A percentile compares a stretch with the other conserved stretches of the same genome.
phyloP scores from a whole-genome alignment of 2,329 filamentous ascomycete species.

The Penicillium frequentans region DNA sequence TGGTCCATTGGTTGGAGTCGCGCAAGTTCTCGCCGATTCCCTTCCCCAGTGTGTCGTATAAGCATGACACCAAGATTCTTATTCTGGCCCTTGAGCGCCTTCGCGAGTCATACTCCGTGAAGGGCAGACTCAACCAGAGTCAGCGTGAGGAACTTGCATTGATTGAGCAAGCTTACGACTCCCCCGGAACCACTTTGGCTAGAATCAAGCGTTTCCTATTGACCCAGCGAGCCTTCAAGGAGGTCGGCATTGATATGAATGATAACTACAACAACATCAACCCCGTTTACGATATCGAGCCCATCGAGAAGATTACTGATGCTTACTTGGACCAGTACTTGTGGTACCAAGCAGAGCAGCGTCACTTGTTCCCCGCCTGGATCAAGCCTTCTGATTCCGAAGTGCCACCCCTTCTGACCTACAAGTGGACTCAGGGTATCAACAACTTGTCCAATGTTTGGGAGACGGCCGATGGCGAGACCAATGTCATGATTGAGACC shows the following conservation, averaged over 20 bases:
- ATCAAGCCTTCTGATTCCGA: conserved; percentile 99
- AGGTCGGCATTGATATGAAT: conserved; percentile 99
- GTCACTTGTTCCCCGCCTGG: conserved; percentile 96
- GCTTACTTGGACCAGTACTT: conserved; percentile 98
- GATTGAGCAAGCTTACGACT: conserved; percentile 98
- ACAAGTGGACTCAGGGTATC: conserved; percentile 99
- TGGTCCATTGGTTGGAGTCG: conserved; percentile 97
- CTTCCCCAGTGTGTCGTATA: conserved; percentile 98
- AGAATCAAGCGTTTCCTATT: conserved; percentile 97
- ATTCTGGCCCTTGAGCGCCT: conserved; percentile 92
- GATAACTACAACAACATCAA: conserved; percentile 99
- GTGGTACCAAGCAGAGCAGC: conserved; percentile 98
- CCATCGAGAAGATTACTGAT: conserved; percentile 99
- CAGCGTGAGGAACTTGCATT: conserved; percentile 94
- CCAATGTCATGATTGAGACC: conserved; percentile 98
- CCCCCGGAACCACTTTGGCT: conserved; percentile 90
- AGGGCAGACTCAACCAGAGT: conserved; percentile 93
- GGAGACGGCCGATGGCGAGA: conserved; percentile 91
- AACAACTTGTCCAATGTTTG: conserved; percentile 96
- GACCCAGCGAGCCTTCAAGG: conserved; percentile 97
- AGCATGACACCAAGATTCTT: conserved; percentile 98
- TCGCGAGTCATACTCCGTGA: conserved; percentile 95
- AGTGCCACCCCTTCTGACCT: conserved; percentile 87
- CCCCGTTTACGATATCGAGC: conserved; percentile 97
- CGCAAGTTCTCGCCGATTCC: conserved; percentile 98